Conservation (phyloP, 139 green algal genomes). For the Coelastrella sp. region DNA sequence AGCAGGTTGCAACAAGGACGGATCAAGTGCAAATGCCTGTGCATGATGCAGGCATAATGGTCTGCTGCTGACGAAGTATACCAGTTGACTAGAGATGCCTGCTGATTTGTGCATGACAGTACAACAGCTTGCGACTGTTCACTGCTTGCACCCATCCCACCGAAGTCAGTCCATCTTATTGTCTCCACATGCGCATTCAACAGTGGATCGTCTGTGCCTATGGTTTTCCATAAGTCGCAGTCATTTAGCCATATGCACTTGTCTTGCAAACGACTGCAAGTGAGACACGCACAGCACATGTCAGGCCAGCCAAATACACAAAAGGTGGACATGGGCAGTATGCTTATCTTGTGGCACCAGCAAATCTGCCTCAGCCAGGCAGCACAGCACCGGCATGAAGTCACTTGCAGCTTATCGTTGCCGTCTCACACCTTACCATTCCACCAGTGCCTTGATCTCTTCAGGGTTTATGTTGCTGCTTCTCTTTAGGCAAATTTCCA, state of each 20-base stretch:
- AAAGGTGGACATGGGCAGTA: background rate
- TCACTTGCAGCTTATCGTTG: background rate
- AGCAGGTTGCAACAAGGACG: too few species aligned
- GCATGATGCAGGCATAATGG: too few species aligned
- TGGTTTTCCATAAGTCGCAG: slow-evolving; percentile 49
- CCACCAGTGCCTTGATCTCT: slow-evolving; percentile 38
- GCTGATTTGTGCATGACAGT: background rate
- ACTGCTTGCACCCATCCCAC: too few species aligned
- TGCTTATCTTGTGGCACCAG: background rate
- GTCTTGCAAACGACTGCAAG: background rate
- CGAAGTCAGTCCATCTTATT: slow-evolving; percentile 29
- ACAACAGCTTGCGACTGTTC: background rate
- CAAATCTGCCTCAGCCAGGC: background rate
- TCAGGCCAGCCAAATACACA: background rate
- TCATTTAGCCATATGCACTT: slow-evolving; percentile 48
- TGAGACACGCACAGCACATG: too few species aligned
- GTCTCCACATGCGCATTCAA: slow-evolving; percentile 39
- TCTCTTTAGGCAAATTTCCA: slow-evolving; percentile 48
- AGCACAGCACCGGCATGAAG: background rate
- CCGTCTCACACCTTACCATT: slow-evolving; percentile 5
- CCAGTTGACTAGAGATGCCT: too few species aligned
- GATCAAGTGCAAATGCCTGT: too few species aligned
- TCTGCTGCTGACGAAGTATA: too few species aligned
- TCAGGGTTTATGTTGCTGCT: slow-evolving; percentile 16
- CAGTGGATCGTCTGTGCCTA: background rate